Evolutionary conservation across 352 stramenopile genomes (phyloP).

Genomic region (Globisporangium nodosum): DNA sequence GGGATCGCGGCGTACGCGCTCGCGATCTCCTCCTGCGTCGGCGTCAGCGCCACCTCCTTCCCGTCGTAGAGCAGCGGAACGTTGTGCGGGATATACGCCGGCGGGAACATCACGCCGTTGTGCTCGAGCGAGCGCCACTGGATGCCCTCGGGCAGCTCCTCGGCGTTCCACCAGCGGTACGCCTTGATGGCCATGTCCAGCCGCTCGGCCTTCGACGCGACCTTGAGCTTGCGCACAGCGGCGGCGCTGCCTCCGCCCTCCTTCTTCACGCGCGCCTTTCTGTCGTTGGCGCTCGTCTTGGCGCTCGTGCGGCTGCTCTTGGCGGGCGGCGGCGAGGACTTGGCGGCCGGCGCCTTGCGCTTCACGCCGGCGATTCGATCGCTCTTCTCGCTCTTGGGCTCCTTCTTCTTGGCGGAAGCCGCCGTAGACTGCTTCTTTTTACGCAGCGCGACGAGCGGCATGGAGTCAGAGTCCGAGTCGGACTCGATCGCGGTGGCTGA

Average conservation of each 20-base stretch:
- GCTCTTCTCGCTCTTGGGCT: conserved; percentile 11
- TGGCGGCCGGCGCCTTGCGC: conserved; percentile 33
- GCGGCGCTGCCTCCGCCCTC: conserved; percentile 21
- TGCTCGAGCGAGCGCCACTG: conserved; percentile 99
- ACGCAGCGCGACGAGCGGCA: conserved; percentile 67
- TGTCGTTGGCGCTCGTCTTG: conserved; percentile 35
- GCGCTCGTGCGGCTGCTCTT: conserved; percentile 47
- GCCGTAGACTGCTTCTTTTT: conserved; percentile 47
- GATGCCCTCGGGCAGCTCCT: conserved; percentile 90
- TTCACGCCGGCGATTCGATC: conserved; percentile 31
- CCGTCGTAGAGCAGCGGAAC: conserved; percentile 95
- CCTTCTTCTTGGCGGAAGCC: neutral
- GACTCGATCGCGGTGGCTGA: conserved; percentile 22
- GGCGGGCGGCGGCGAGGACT: neutral
- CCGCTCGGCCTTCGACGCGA: conserved; percentile 91
- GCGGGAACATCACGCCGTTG: conserved; percentile 97
- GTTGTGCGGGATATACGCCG: conserved; percentile 94
- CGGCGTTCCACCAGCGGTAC: conserved; percentile 99
- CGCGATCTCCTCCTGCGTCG: conserved; percentile 92
- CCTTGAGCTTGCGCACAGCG: conserved; percentile 88
- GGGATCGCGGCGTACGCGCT: conserved; percentile 96
- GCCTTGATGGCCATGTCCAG: conserved; percentile 97
- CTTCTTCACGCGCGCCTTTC: conserved; percentile 36
- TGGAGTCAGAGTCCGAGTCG: conserved; percentile 73
- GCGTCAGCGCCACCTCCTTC: conserved; percentile 91